Evolutionary conservation across 2,329 filamentous ascomycete genomes (phyloP), one percentile per base, ranked within the genome.

Genomic region (Dactylella cylindrospora): DNA sequence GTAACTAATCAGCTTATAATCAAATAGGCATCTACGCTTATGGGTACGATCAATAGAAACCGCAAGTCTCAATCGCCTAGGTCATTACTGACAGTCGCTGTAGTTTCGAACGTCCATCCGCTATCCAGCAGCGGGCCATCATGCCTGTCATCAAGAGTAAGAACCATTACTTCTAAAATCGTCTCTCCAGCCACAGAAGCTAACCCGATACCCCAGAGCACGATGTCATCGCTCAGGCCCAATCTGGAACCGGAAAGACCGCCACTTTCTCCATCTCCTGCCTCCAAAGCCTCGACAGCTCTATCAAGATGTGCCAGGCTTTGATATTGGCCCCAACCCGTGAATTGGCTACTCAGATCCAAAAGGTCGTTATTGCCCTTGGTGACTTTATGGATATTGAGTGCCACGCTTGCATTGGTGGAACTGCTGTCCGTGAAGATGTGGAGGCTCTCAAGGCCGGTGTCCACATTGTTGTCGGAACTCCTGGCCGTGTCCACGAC

Each of bases 331-430:
- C 93, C 67, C 93, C 93, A 70, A 98, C 93, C 72, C 91, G 93
- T 79, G 93, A 98, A 82, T 82, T 98, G 74, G 93, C 93, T 70
- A 90, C 95, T 78, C 93, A 98, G 80, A 98, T 98, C 74, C 93
- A 98, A 79, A 97, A 96, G 82, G 93, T 98, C 72, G 90, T 98
- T 68, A 85, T 97, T 73, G 93, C 93, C 73, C 94, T 98, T 67
- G 93, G 93, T 75, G 93, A 98, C 78, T 98, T 96, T 83, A 97
- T 98, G 93, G 93, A 88, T 78, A 83, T 98, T 70, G 88, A 96
- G 79, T 96, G 91, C 84, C 93, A 98, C 76, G 93, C 93, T 74
- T 98, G 93, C 79, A 97, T 98, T 77, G 93, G 93, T 77, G 93
- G 94, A 72, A 98, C 93, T 76, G 93, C 87, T 75, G 90, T 98